Evolutionary conservation across 495 filamentous ascomycete species (phyloP), one percentile per base, ranked within the genome.

Genomic region (Xylaria intraflava): DNA sequence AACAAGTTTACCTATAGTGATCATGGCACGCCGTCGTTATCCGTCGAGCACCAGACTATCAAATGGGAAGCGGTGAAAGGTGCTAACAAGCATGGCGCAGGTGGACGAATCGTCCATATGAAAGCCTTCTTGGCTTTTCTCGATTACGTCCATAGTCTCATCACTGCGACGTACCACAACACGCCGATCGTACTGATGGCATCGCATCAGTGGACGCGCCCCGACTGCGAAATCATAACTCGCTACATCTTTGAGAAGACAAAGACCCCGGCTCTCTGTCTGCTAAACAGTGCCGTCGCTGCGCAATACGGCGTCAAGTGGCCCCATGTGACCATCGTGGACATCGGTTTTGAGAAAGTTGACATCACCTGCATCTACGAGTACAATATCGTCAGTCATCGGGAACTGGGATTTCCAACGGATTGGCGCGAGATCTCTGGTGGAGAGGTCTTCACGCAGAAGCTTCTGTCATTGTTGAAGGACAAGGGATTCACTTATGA

Each of bases 161-260:
- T 98, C 49, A 90, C 87, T 46, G 89, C 89, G 10, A 88, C 88
- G 0, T 89, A 96, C 65, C 93, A 97, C 70, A 78, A 75, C 62
- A 96, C 91, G 0, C 90, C 93, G 1, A 88, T 98, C 59, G 73
- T 98, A 57, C 77, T 98, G 49, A 85, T 98, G 63, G 72, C 84
- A 12, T 84, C 93, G 44, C 93, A 93, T 0, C 81, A 82, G 42
- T 98, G 94, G 88, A 88, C 88, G 9, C 78, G 83, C 5, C 81
- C 83, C 43, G 88, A 96, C 66, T 83, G 84, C 61, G 90, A 96
- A 68, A 73, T 73, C 10, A 79, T 97, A 33, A 85, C 90, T 4
- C 87, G 89, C 51, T 98, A 96, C 71, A 80, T 96, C 57, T 98
- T 98, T 59, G 93, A 97, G 69, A 90, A 90, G 69, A 95, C 95